Conservation (phyloP, 2,329 filamentous ascomycete genomes). For the Cordyceps fumosorosea region DNA sequence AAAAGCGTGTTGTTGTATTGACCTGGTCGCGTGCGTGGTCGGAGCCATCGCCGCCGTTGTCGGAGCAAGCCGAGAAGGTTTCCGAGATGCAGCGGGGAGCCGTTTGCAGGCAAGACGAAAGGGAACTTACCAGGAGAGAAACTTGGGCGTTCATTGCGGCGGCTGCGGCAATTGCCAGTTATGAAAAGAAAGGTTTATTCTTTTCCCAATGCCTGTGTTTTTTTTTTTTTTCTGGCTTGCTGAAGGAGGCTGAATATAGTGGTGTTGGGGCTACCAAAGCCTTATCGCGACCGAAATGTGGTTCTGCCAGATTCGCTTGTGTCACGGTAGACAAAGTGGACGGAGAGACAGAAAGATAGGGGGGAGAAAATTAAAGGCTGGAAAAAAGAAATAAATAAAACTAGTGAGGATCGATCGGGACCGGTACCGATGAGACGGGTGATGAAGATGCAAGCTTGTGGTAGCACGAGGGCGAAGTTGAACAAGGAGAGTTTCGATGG, state of each 20-base stretch:
- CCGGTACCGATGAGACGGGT: not conserved
- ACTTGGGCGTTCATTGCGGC: constrained; percentile 50
- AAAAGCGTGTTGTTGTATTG: not conserved
- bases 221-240: not conserved
- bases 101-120: not conserved
- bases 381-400: not conserved
- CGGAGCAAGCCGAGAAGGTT: constrained; percentile 10
- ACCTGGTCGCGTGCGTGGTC: not conserved
- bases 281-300: not conserved
- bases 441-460: not conserved
- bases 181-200: not conserved
- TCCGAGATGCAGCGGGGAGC: not conserved
- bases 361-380: not conserved
- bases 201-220: not conserved
- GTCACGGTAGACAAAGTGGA: not conserved
- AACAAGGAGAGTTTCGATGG: not conserved
- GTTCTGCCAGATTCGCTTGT: not conserved
- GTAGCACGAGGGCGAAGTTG: not conserved
- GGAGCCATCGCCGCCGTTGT: not conserved
- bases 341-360: not conserved
- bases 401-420: not conserved
- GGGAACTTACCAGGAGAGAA: constrained; percentile 45
- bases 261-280: not conserved
- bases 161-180: not conserved
- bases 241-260: not conserved